A percentile compares a stretch with the other conserved stretches of the same genome.
Conservation (phyloP, 805 yeast genomes). For the Ogataea corticis region DNA sequence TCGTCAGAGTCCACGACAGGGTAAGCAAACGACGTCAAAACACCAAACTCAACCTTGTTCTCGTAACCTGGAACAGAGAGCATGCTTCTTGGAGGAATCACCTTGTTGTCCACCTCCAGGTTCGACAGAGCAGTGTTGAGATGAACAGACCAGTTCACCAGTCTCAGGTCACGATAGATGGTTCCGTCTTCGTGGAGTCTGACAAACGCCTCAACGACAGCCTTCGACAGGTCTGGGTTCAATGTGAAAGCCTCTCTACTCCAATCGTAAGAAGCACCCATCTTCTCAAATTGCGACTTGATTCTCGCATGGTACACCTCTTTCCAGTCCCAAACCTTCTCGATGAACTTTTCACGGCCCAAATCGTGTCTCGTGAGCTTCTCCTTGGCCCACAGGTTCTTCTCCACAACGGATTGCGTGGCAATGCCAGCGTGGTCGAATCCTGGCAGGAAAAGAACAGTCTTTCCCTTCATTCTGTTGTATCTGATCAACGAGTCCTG, state of each 20-base stretch:
- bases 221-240: slow-evolving; percentile 69
- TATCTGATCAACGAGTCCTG: slow-evolving; percentile 92
- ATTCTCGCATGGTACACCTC: slow-evolving; percentile 87
- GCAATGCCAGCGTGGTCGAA: slow-evolving; percentile 99
- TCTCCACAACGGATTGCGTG: slow-evolving; percentile 97
- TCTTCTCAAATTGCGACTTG: slow-evolving; percentile 75
- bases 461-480: slow-evolving; percentile 96
- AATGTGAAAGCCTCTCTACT: slow-evolving; percentile 90
- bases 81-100: slow-evolving; percentile 76
- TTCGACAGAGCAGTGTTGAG: slow-evolving; percentile 94
- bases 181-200: slow-evolving; percentile 91
- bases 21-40: slow-evolving; percentile 92
- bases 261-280: slow-evolving; percentile 99
- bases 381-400: slow-evolving; percentile 86
- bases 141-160: slow-evolving; percentile 95
- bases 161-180: slow-evolving; percentile 88
- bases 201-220: slow-evolving; percentile 91
- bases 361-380: slow-evolving; percentile 90
- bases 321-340: slow-evolving; percentile 97
- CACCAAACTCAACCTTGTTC: slow-evolving; percentile 92
- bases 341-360: slow-evolving; percentile 88
- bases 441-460: slow-evolving; percentile 91
- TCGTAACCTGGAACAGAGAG: slow-evolving; percentile 88
- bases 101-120: slow-evolving; percentile 94
- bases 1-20: slow-evolving; percentile 85